These are phyloP conservation scores for Venturia effusa DNA, from an alignment of 2,329 filamentous ascomycete species.

Conservation along the genomic window DNA sequence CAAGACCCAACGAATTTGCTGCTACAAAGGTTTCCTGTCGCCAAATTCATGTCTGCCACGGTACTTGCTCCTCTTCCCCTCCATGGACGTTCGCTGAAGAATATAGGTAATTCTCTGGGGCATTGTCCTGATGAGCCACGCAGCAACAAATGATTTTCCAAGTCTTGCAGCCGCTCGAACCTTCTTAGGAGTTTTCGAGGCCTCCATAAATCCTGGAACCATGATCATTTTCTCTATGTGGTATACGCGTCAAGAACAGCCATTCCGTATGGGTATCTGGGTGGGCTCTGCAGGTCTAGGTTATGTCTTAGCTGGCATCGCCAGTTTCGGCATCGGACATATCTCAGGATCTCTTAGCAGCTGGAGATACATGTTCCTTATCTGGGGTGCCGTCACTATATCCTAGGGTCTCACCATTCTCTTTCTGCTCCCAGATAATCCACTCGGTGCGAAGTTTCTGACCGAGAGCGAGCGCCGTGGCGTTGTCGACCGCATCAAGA, in stretches of 20 bases:
- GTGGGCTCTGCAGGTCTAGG: background rate
- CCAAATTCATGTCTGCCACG: slow-evolving; percentile 20
- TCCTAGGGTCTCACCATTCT: slow-evolving; percentile 23
- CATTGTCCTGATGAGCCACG: slow-evolving; percentile 19
- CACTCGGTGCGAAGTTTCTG: slow-evolving; percentile 22
- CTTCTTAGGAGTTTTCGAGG: slow-evolving; percentile 23
- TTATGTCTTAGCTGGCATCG: background rate
- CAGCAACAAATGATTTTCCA: slow-evolving; percentile 20
- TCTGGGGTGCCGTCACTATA: slow-evolving; percentile 24
- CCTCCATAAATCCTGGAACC: slow-evolving; percentile 26
- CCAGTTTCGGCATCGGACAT: slow-evolving; percentile 37
- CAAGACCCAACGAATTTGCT: background rate
- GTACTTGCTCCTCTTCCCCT: background rate
- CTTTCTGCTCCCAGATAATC: slow-evolving; percentile 24
- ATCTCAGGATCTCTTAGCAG: slow-evolving; percentile 27
- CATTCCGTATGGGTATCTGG: slow-evolving; percentile 22
- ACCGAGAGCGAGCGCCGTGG: slow-evolving; percentile 20
- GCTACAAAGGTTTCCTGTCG: slow-evolving; percentile 20
- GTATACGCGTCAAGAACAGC: slow-evolving; percentile 29
- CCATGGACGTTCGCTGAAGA: background rate
- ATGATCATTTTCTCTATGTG: slow-evolving; percentile 29
- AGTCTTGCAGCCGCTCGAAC: slow-evolving; percentile 20
- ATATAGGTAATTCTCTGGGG: slow-evolving; percentile 20
- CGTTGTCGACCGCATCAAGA: slow-evolving; percentile 22
- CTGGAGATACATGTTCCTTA: slow-evolving; percentile 20